Conservation (phyloP, 805 yeast genomes). For the Kluyveromyces siamensis region DNA sequence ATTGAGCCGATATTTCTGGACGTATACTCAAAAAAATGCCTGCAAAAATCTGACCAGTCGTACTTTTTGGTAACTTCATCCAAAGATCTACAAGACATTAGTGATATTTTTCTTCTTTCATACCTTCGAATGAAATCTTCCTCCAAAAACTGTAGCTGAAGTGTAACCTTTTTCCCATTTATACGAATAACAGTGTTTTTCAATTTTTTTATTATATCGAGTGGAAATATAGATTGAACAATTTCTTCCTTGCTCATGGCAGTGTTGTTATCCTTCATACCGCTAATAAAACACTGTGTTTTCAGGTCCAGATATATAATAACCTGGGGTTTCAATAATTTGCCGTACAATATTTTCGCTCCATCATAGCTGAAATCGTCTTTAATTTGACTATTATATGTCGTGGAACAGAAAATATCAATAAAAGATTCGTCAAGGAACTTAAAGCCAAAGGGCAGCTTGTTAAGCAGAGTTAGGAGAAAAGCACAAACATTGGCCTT, state of each 20-base stretch:
- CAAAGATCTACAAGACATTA: slow-evolving; percentile 39
- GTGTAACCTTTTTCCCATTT: slow-evolving; percentile 24
- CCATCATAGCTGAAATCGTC: slow-evolving; percentile 2
- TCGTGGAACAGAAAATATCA: slow-evolving; percentile 76
- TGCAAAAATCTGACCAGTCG: slow-evolving; percentile 79
- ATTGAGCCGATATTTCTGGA: slow-evolving; percentile 63
- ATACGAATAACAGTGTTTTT: slow-evolving; percentile 5
- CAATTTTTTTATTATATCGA: slow-evolving; percentile 37
- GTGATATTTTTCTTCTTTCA: slow-evolving; percentile 54
- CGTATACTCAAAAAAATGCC: slow-evolving; percentile 70
- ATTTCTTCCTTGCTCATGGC: slow-evolving; percentile 56
- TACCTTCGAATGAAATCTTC: slow-evolving; percentile 71
- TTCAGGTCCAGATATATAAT: slow-evolving; percentile 75
- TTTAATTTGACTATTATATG: slow-evolving; percentile 3
- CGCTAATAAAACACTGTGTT: slow-evolving; percentile 92
- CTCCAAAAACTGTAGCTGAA: slow-evolving; percentile 61
- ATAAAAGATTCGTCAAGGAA: slow-evolving; percentile 76
- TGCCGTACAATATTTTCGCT: slow-evolving; percentile 26
- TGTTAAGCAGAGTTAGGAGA: slow-evolving; percentile 76
- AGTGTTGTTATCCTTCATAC: slow-evolving; percentile 36
- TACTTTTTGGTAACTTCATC: slow-evolving; percentile 58
- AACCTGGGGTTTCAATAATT: slow-evolving; percentile 73
- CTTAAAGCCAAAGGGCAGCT: slow-evolving; percentile 79
- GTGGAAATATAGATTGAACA: slow-evolving; percentile 69
- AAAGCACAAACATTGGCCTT: slow-evolving; percentile 86